These are phyloP conservation scores for Diaporthe citrichinensis DNA, from an alignment of 2,329 filamentous ascomycete species.

Conservation along the genomic window DNA sequence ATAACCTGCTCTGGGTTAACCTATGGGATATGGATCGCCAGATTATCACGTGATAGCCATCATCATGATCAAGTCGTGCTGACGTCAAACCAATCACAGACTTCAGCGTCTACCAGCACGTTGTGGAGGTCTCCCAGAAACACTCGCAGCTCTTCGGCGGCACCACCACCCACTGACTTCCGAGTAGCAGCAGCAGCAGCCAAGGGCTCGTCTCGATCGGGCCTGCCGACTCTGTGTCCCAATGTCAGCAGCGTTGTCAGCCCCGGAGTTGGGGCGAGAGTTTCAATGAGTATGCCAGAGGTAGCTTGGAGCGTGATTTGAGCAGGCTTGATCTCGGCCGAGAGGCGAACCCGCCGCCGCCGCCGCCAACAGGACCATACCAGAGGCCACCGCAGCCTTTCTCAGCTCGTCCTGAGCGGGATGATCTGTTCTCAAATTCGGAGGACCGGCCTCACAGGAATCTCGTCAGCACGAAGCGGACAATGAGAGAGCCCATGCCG, in stretches of 20 bases:
- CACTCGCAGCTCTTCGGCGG: constrained; percentile 84
- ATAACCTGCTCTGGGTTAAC: too few species aligned
- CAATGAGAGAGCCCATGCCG: neutral
- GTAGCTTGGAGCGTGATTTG: constrained; percentile 21
- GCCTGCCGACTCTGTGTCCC: constrained; percentile 38
- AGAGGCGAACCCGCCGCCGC: neutral
- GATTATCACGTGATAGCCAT: neutral
- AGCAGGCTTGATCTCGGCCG: constrained; percentile 32
- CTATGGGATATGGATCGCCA: neutral
- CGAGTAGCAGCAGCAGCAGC: constrained; percentile 26
- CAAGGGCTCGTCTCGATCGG: constrained; percentile 25
- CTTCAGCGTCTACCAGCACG: constrained; percentile 79
- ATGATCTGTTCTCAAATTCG: neutral
- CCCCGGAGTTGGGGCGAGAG: neutral
- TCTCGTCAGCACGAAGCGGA: neutral
- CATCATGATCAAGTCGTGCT: constrained; percentile 23
- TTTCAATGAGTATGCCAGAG: neutral
- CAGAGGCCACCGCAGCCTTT: neutral
- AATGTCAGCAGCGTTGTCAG: constrained; percentile 1
- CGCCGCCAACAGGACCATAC: neutral
- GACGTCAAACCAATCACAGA: constrained; percentile 64
- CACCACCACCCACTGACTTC: constrained; percentile 47
- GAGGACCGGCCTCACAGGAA: neutral
- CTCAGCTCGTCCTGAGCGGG: neutral
- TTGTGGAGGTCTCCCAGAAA: constrained; percentile 89